Conservation (phyloP, 805 yeast genomes). For the Pichia ethanolica region DNA sequence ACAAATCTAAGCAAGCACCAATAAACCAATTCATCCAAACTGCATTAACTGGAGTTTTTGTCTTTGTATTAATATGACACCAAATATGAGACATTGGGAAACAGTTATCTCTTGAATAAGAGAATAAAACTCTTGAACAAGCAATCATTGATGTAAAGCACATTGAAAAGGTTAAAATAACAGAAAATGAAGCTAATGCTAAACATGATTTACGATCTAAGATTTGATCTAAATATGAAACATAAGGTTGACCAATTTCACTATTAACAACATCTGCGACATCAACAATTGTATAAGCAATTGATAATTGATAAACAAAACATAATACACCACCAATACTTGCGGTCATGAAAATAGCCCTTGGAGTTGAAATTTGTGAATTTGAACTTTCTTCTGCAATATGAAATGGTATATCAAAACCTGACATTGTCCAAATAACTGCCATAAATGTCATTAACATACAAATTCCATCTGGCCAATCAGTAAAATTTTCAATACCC, state of each 20-base stretch:
- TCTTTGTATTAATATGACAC: slow-evolving; percentile 41
- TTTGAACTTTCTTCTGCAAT: slow-evolving; percentile 63
- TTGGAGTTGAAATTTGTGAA: slow-evolving; percentile 58
- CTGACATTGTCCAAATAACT: slow-evolving; percentile 66
- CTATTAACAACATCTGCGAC: slow-evolving; percentile 39
- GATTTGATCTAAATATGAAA: slow-evolving; percentile 44
- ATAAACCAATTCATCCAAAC: slow-evolving; percentile 50
- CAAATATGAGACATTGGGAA: slow-evolving; percentile 49
- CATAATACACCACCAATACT: slow-evolving; percentile 49
- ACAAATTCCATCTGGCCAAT: slow-evolving; percentile 57
- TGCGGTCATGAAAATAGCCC: slow-evolving; percentile 55
- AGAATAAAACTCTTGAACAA: slow-evolving; percentile 58
- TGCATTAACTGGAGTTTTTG: slow-evolving; percentile 60
- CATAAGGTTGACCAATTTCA: slow-evolving; percentile 54
- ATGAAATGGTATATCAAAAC: slow-evolving; percentile 71
- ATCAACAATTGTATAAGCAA: slow-evolving; percentile 53
- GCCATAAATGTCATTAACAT: slow-evolving; percentile 51
- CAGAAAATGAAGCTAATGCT: slow-evolving; percentile 37
- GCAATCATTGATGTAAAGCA: slow-evolving; percentile 53
- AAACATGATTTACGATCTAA: slow-evolving; percentile 34
- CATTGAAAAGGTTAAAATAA: slow-evolving; percentile 41
- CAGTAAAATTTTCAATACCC: slow-evolving; percentile 50
- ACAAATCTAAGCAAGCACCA: slow-evolving; percentile 48
- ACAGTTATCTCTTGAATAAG: slow-evolving; percentile 62
- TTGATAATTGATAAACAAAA: slow-evolving; percentile 49